Evolutionary conservation across 768 basidiomycete species (phyloP).

Genomic region (Hebeloma cylindrosporum): DNA sequence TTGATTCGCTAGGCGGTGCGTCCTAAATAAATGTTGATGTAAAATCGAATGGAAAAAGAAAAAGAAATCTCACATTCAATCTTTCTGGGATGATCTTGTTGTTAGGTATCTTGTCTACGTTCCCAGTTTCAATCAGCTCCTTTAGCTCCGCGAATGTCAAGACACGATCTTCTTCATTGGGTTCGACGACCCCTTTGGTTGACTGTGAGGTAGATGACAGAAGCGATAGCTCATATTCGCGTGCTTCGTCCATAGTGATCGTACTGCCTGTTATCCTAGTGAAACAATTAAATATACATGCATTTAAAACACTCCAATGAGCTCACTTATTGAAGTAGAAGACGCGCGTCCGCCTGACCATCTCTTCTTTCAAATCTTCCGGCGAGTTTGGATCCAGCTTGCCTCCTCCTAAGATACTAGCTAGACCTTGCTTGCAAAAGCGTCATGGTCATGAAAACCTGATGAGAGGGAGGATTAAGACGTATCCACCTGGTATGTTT

Average conservation of each 20-base stretch:
- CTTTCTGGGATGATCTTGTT: slow-evolving; percentile 70
- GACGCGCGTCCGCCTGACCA: slow-evolving; percentile 53
- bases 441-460: slow-evolving; percentile 1
- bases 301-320: slow-evolving; percentile 5
- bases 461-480: neutral
- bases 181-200: slow-evolving; percentile 2
- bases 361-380: slow-evolving; percentile 43
- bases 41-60: neutral
- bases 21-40: slow-evolving; percentile 35
- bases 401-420: slow-evolving; percentile 49
- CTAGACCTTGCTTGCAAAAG: slow-evolving; percentile 61
- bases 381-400: slow-evolving; percentile 34
- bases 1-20: slow-evolving; percentile 57
- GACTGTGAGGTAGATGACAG: neutral
- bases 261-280: slow-evolving; percentile 40
- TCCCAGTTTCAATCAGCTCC: slow-evolving; percentile 68
- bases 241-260: slow-evolving; percentile 43
- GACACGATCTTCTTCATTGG: slow-evolving; percentile 37
- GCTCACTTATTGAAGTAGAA: slow-evolving; percentile 74
- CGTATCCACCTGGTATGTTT: slow-evolving; percentile 53
- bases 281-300: neutral
- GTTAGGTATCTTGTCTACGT: slow-evolving; percentile 73
- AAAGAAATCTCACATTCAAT: slow-evolving; percentile 53
- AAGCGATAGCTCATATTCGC: slow-evolving; percentile 31
- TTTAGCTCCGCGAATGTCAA: slow-evolving; percentile 71